Conservation (phyloP, 75 land plant genomes). For the Sequoia sempervirens region DNA sequence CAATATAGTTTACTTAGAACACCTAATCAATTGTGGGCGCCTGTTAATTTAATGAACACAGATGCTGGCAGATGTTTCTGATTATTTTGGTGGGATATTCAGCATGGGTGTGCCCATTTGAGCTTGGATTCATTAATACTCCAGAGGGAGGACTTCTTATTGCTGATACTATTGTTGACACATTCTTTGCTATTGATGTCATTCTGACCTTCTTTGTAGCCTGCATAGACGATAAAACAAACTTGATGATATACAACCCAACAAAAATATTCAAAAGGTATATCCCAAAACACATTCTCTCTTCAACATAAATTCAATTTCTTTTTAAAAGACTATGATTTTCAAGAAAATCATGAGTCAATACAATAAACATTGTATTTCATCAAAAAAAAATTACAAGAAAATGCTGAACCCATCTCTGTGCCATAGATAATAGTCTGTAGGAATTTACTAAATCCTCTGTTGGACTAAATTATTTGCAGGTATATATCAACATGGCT, state of each 20-base stretch:
- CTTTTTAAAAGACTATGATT: no score
- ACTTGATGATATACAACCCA: constrained; percentile 9
- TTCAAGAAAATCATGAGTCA: no score
- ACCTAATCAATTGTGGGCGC: not conserved
- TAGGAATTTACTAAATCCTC: no score
- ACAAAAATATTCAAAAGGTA: constrained; percentile 10
- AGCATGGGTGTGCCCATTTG: constrained; percentile 38
- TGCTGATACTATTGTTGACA: constrained; percentile 21
- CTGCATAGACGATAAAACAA: constrained; percentile 13
- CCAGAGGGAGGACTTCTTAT: constrained; percentile 22
- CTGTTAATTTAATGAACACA: not conserved
- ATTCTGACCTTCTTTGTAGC: constrained; percentile 33
- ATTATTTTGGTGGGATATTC: constrained; percentile 30
- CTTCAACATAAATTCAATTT: not conserved
- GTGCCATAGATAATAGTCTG: no score
- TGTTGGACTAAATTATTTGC: not conserved
- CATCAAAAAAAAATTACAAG: no score
- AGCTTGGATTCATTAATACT: constrained; percentile 21
- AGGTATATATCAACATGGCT: constrained; percentile 43
- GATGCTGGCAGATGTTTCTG: constrained; percentile 30
- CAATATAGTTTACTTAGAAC: not conserved
- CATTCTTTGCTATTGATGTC: constrained; percentile 33
- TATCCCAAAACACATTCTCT: not conserved
- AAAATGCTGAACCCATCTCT: no score
- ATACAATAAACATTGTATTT: no score